phyloP scores from a whole-genome alignment of 371 early-diverging fungal genomes.

The Saksenaea vasiformis region DNA sequence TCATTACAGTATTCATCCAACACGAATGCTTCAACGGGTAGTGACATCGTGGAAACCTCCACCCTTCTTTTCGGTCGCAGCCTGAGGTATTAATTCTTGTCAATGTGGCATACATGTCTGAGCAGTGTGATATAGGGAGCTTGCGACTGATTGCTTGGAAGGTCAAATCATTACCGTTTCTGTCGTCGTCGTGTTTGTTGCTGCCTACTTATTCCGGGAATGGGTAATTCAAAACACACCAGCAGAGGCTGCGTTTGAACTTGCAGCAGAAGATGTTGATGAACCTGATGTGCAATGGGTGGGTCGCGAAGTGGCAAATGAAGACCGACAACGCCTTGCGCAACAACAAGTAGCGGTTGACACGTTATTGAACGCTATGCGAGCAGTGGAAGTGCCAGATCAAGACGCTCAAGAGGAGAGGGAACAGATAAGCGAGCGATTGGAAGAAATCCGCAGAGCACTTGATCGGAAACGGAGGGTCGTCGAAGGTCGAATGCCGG shows the following conservation, averaged over 20 bases:
- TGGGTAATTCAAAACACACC: slow-evolving; percentile 85
- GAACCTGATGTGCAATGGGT: slow-evolving; percentile 13
- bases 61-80: slow-evolving; percentile 7
- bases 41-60: slow-evolving; percentile 23
- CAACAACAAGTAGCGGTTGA: slow-evolving; percentile 19
- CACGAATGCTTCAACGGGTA: not conserved
- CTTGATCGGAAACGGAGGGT: slow-evolving; percentile 11
- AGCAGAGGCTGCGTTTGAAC: slow-evolving; percentile 26
- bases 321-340: not conserved
- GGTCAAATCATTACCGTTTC: slow-evolving; percentile 82
- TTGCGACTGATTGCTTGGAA: slow-evolving; percentile 83
- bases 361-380: slow-evolving; percentile 12
- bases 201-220: slow-evolving; percentile 80
- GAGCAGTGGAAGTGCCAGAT: slow-evolving; percentile 1
- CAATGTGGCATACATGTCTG: slow-evolving; percentile 2
- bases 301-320: not conserved
- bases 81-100: not conserved
- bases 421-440: slow-evolving; percentile 7
- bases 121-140: slow-evolving; percentile 42
- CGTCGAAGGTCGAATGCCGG: not conserved
- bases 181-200: slow-evolving; percentile 76
- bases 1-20: not conserved
- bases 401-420: slow-evolving; percentile 8
- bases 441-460: slow-evolving; percentile 10
- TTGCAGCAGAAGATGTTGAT: slow-evolving; percentile 19